Evolutionary conservation across 225 moss, liverwort and hornwort species (phyloP).

Genomic region (Ulota crispa): DNA sequence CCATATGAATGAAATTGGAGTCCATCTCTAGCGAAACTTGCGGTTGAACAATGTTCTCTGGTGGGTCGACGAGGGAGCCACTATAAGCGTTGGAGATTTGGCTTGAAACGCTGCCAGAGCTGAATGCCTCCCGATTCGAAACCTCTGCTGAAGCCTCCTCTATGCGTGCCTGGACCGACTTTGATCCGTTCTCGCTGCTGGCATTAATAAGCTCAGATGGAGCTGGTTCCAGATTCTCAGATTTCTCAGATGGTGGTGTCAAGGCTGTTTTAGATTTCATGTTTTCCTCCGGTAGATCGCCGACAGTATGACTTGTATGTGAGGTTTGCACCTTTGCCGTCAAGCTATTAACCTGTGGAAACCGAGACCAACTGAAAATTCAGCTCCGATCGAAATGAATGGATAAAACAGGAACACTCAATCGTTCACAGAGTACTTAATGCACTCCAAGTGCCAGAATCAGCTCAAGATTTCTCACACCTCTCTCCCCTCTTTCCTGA

Average conservation of each 20-base stretch:
- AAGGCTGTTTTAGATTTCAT: constrained; percentile 9
- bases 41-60: constrained; percentile 25
- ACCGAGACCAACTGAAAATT: not conserved
- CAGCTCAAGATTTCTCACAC: not conserved
- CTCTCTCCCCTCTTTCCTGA: not conserved
- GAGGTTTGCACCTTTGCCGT: constrained; percentile 26
- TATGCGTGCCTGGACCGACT: constrained; percentile 30
- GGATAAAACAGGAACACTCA: not conserved
- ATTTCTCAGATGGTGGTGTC: constrained; percentile 17
- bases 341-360: constrained; percentile 35
- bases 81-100: constrained; percentile 79
- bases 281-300: constrained; percentile 3
- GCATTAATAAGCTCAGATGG: constrained; percentile 28
- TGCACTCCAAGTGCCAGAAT: constrained; percentile 8
- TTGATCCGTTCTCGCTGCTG: constrained; percentile 18
- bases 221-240: constrained; percentile 31
- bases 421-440: not conserved
- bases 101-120: constrained; percentile 86
- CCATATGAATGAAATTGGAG: constrained; percentile 48
- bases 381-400: constrained; percentile 5
- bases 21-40: constrained; percentile 42
- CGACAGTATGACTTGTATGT: not conserved
- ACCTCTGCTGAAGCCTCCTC: constrained; percentile 46
- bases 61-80: constrained; percentile 34
- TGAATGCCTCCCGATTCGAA: constrained; percentile 44